Evolutionary conservation across 148 eudicot genomes (phyloP).

Genomic region (Camellia granthamiana): DNA sequence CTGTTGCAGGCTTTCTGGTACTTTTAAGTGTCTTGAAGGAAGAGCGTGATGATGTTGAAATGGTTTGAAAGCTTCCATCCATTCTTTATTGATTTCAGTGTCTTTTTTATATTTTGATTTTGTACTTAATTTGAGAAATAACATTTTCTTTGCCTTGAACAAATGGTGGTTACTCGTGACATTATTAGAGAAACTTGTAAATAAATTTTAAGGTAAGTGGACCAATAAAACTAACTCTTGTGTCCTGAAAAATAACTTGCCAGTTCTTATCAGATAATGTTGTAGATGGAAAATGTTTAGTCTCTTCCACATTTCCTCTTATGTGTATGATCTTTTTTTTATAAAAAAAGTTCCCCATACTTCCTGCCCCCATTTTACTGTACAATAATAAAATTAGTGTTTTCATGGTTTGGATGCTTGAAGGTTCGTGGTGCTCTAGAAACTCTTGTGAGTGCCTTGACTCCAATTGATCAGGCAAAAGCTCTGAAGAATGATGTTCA

Average conservation of each 20-base stretch:
- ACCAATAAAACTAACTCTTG: not conserved
- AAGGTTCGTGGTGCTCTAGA: slow-evolving; percentile 97
- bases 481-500: slow-evolving; percentile 61
- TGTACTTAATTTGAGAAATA: not conserved
- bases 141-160: not conserved
- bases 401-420: slow-evolving; percentile 6
- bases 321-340: not conserved
- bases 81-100: not conserved
- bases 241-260: not conserved
- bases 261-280: not conserved
- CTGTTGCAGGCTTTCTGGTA: slow-evolving; percentile 78
- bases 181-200: not conserved
- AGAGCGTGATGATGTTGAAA: slow-evolving; percentile 93
- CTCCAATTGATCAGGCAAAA: slow-evolving; percentile 77
- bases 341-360: not conserved
- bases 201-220: no score
- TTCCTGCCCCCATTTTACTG: not conserved
- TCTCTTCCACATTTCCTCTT: not conserved
- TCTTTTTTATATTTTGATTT: slow-evolving; percentile 3
- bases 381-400: no score
- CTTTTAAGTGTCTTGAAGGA: slow-evolving; percentile 79
- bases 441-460: slow-evolving; percentile 88
- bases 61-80: slow-evolving; percentile 50
- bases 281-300: not conserved
- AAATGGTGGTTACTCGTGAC: not conserved